These are phyloP conservation scores for Puccinia novopanici DNA, from an alignment of 1,284 basidiomycete species.

Conservation along the genomic window DNA sequence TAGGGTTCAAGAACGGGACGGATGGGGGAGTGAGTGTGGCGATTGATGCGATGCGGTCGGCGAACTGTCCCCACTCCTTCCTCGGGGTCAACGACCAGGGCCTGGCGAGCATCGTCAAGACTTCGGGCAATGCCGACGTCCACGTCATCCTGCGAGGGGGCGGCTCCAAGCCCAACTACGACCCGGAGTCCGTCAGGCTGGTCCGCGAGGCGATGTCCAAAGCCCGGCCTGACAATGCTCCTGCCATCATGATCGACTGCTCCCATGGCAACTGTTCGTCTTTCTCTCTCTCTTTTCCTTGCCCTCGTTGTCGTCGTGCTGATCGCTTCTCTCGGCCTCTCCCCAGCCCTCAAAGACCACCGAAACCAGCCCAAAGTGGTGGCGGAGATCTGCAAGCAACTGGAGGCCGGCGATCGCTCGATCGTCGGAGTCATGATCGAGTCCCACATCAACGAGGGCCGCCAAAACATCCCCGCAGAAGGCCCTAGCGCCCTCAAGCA, in stretches of 20 bases:
- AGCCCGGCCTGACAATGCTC: conserved; percentile 71
- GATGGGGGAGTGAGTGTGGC: conserved; percentile 62
- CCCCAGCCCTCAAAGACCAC: conserved; percentile 64
- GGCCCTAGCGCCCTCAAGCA: conserved; percentile 74
- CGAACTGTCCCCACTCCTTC: conserved; percentile 83
- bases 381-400: conserved; percentile 68
- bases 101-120: conserved; percentile 85
- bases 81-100: conserved; percentile 89
- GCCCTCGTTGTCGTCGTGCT: not conserved
- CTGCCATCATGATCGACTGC: conserved; percentile 54
- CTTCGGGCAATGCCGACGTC: conserved; percentile 83
- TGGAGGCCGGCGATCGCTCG: conserved; percentile 69
- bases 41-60: conserved; percentile 84
- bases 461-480: conserved; percentile 78
- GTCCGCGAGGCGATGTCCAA: conserved; percentile 64
- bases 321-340: not conserved
- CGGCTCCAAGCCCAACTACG: conserved; percentile 80
- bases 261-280: conserved; percentile 82
- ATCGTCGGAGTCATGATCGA: conserved; percentile 99
- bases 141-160: conserved; percentile 88
- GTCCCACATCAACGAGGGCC: conserved; percentile 82
- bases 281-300: conserved; percentile 61
- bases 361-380: conserved; percentile 65
- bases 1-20: conserved; percentile 70
- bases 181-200: conserved; percentile 72